phyloP scores from a whole-genome alignment of 129 eudicot species.

The carrot (Daucus carota) region DNA sequence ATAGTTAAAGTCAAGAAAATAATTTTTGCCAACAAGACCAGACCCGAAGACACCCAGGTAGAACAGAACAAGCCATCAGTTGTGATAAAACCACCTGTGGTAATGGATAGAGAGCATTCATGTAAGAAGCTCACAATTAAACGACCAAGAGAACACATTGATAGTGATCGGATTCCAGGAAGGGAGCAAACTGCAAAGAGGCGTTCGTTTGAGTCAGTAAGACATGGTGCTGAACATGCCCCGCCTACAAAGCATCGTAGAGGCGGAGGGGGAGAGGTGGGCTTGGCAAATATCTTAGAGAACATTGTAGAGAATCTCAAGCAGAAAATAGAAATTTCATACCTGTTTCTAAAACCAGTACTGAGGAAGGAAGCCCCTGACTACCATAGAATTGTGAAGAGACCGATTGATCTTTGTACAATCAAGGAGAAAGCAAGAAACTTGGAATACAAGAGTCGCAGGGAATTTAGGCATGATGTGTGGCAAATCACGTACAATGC shows the following conservation, averaged over 20 bases:
- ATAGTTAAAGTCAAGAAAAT: constrained; percentile 65
- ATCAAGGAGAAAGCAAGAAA: constrained; percentile 69
- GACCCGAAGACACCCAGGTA: constrained; percentile 44
- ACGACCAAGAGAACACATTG: constrained; percentile 69
- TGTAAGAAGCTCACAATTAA: constrained; percentile 58
- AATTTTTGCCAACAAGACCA: constrained; percentile 52
- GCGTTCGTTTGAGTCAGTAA: constrained; percentile 44
- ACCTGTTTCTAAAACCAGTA: constrained; percentile 75
- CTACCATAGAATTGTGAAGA: constrained; percentile 42
- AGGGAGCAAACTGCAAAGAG: constrained; percentile 50
- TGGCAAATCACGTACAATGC: constrained; percentile 75
- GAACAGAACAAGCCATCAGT: constrained; percentile 59
- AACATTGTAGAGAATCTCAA: constrained; percentile 56
- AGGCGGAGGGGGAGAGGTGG: constrained; percentile 99
- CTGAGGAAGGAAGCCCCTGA: constrained; percentile 88
- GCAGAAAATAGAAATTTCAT: constrained; percentile 42
- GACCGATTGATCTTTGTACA: constrained; percentile 81
- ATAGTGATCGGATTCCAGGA: constrained; percentile 52
- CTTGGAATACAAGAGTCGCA: constrained; percentile 63
- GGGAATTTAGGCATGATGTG: constrained; percentile 73
- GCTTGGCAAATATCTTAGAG: constrained; percentile 67
- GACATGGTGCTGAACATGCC: constrained; percentile 43
- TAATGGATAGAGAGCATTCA: constrained; percentile 34
- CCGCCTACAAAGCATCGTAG: constrained; percentile 69
- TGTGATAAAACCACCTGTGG: constrained; percentile 67